phyloP scores from a whole-genome alignment of 192 early-diverging fungal genomes.

The Gryganskiella cystojenkinii region DNA sequence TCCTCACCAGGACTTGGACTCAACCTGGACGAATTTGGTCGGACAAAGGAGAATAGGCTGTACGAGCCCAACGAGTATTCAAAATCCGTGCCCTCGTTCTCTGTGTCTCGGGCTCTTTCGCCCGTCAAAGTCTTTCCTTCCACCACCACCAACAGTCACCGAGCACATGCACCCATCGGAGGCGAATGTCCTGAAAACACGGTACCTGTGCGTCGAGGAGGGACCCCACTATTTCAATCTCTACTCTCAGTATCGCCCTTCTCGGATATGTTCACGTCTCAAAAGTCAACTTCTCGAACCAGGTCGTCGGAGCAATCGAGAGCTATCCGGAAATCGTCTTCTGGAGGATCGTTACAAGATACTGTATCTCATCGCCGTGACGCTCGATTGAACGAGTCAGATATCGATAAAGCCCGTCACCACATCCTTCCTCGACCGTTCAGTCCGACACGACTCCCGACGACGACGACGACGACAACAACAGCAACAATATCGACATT shows the following conservation, averaged over 20 bases:
- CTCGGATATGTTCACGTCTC: slow-evolving; percentile 31
- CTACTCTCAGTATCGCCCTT: slow-evolving; percentile 38
- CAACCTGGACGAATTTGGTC: slow-evolving; percentile 23
- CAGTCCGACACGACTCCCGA: slow-evolving; percentile 7
- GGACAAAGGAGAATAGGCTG: slow-evolving; percentile 3
- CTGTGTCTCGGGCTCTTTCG: slow-evolving; percentile 7
- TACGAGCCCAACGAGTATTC: slow-evolving; percentile 45
- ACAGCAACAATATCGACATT: too few species aligned
- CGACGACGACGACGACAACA: neutral
- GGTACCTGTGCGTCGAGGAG: slow-evolving; percentile 2
- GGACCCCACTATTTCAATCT: slow-evolving; percentile 35
- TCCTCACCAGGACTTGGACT: slow-evolving; percentile 14
- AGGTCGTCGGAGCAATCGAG: neutral
- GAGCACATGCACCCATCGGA: neutral
- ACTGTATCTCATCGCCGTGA: too few species aligned
- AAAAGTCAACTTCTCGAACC: neutral
- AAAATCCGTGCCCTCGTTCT: slow-evolving; percentile 37
- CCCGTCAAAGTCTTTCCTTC: slow-evolving; percentile 8
- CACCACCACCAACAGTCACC: neutral
- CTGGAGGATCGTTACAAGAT: too few species aligned
- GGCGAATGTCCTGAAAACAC: neutral
- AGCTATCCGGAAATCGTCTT: too few species aligned
- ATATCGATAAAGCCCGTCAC: too few species aligned
- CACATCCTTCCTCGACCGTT: slow-evolving; percentile 19
- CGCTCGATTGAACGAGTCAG: too few species aligned